Evolutionary conservation across 1,284 basidiomycete genomes (phyloP).

Genomic region (Meira miltonrushii): DNA sequence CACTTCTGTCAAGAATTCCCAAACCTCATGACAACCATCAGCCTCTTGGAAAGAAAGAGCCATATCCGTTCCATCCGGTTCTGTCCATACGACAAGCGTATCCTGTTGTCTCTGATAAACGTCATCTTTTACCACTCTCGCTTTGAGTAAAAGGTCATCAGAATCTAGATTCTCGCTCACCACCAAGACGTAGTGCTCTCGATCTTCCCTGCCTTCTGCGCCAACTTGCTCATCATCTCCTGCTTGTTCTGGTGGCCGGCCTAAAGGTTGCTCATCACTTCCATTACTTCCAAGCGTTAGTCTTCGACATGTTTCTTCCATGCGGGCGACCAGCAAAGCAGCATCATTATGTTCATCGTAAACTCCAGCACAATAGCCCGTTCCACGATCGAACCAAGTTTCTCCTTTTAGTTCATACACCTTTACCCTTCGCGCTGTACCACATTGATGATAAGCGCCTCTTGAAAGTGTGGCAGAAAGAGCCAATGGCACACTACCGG

Average conservation of each 20-base stretch:
- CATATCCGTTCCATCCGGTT: constrained; percentile 87
- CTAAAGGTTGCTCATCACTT: constrained; percentile 10
- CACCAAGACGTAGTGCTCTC: constrained; percentile 50
- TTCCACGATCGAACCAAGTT: constrained; percentile 47
- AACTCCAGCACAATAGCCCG: constrained; percentile 51
- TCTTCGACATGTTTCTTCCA: constrained; percentile 40
- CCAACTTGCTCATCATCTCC: not conserved
- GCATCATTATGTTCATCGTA: constrained; percentile 48
- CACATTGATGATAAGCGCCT: constrained; percentile 49
- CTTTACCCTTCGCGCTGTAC: constrained; percentile 49
- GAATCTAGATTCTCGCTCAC: constrained; percentile 42
- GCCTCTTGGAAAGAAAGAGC: constrained; percentile 95
- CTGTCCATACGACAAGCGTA: constrained; percentile 98
- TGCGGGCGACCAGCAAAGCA: constrained; percentile 45
- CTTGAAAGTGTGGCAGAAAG: constrained; percentile 33
- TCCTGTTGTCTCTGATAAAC: constrained; percentile 58
- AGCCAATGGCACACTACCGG: not conserved
- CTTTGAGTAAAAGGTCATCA: constrained; percentile 45
- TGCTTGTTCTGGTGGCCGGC: not conserved
- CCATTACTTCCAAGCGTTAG: constrained; percentile 20
- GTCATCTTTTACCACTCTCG: constrained; percentile 48
- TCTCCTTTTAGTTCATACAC: constrained; percentile 49
- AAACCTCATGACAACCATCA: constrained; percentile 91
- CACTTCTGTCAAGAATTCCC: constrained; percentile 95
- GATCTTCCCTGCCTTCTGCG: constrained; percentile 35